Evolutionary conservation across 2,329 filamentous ascomycete genomes (phyloP).

Genomic region (Fusarium sp.): DNA sequence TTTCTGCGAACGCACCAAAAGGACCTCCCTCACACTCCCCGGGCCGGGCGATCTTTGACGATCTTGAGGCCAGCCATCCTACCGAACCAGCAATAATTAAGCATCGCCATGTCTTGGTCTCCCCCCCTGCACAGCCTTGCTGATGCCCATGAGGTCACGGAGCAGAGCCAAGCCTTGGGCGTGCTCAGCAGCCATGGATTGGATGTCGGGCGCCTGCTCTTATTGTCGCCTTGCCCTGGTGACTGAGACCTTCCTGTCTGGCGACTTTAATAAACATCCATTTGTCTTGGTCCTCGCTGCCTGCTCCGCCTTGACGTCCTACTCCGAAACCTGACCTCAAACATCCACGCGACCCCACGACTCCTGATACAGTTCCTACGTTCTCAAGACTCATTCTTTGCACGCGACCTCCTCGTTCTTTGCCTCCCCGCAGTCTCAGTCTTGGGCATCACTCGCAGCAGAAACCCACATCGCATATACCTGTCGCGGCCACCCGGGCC

Average conservation of each 20-base stretch:
- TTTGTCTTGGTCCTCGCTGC: constrained; percentile 20
- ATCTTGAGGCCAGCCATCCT: not conserved
- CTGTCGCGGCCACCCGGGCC: constrained; percentile 3
- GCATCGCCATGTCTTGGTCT: constrained; percentile 25
- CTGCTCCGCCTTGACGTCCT: constrained; percentile 11
- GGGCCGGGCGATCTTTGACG: not conserved
- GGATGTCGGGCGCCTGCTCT: constrained; percentile 15
- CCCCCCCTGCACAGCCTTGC: not conserved
- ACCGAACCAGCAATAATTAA: constrained; percentile 7
- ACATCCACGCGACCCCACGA: constrained; percentile 36
- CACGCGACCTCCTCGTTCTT: constrained; percentile 30
- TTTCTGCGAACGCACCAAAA: not conserved
- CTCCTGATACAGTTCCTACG: constrained; percentile 35
- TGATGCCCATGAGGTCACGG: constrained; percentile 30
- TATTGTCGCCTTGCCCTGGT: constrained; percentile 4
- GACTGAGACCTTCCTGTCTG: constrained; percentile 17
- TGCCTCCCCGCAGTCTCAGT: not conserved
- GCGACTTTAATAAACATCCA: constrained; percentile 9
- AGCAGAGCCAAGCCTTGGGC: constrained; percentile 7
- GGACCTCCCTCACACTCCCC: not conserved
- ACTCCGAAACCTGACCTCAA: constrained; percentile 29
- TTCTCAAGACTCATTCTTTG: constrained; percentile 26
- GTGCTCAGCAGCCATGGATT: not conserved
- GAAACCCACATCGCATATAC: constrained; percentile 14
- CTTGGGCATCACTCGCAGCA: constrained; percentile 3